Base-by-base conservation (phyloP, 2,329 filamentous ascomycete species). In the Aureobasidium sp. region DNA sequence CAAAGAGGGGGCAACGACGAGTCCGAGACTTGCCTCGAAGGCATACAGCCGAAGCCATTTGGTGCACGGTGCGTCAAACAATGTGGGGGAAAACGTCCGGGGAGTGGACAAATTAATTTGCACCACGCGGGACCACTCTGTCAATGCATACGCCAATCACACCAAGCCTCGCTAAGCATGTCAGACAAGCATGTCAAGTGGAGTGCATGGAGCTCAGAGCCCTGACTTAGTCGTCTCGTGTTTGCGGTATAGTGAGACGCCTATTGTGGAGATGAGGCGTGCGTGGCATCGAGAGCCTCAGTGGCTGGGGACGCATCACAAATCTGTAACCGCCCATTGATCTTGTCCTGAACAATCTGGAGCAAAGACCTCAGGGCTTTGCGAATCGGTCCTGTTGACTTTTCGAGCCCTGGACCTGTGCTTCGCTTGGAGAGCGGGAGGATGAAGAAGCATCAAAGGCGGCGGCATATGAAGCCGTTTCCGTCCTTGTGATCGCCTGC, bases 151-250 rank as follows among this genome's bases (percentile, higher is more conserved):
- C 55, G 29, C 55, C 44, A 32, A 59, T 59, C 55, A 59, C 44
- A 45, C 21, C 55, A 59, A 59, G 55, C 55, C 42, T 59, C 55
- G 55, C 55, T 59, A 59, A 59, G 55, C 55, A 37, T 59, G 4
- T 49, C 44, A 25, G 13, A 59, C 42, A 59, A 59, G 55, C 44
- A 25, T 59, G 32, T 57, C 44, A 29, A 16, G 45, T 21, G 21
- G 21, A 21, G 21, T 21, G 21, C 21, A 21, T 45, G 44, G 44
- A 41, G 25, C 27, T 27, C 41, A n/a, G 34, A 59, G 55, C 42
- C 42, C 16, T 29, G 30, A 15, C 8, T 32, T 58, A 37, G 54
- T 29, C 13, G 30, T 5, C 21, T 47, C 25, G 32, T 32, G 54
- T 58, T 58, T 58, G 54, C 21, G 32, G 55, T 59, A 59, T 59